Evolutionary conservation across 148 eudicot species (phyloP).

Genomic region (Persicaria tinctoria): DNA sequence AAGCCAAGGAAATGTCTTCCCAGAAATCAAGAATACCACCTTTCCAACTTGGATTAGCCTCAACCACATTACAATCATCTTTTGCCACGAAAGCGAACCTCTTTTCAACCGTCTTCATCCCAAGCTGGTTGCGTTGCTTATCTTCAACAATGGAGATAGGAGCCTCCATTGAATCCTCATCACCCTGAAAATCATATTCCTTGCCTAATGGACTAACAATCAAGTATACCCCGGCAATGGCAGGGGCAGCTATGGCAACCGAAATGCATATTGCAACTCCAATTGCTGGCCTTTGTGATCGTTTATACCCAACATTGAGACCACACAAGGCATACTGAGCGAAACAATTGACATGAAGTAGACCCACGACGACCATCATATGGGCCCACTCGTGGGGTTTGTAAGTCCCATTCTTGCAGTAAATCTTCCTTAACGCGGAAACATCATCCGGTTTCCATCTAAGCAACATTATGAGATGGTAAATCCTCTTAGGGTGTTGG

Average conservation of each 20-base stretch:
- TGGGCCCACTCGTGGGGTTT: constrained; percentile 95
- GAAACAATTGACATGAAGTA: constrained; percentile 75
- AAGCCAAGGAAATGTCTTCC: constrained; percentile 83
- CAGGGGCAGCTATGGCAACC: constrained; percentile 87
- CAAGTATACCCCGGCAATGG: constrained; percentile 74
- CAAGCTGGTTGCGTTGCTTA: constrained; percentile 19
- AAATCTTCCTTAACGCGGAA: constrained; percentile 53
- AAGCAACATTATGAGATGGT: constrained; percentile 61
- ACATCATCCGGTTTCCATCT: constrained; percentile 81
- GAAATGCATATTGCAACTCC: constrained; percentile 72
- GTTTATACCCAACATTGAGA: constrained; percentile 71
- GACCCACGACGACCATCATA: constrained; percentile 68
- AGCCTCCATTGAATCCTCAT: constrained; percentile 61
- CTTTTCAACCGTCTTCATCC: constrained; percentile 36
- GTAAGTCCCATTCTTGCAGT: constrained; percentile 89
- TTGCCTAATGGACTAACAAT: constrained; percentile 86
- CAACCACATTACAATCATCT: constrained; percentile 40
- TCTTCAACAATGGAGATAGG: constrained; percentile 19
- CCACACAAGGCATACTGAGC: constrained; percentile 86
- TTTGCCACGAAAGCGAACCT: constrained; percentile 58
- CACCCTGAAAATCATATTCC: constrained; percentile 46
- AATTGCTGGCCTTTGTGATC: constrained; percentile 66
- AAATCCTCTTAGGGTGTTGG: constrained; percentile 76
- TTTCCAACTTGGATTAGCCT: constrained; percentile 57
- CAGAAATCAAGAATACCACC: constrained; percentile 85